Conservation (phyloP, 805 yeast species). For the Cyberlindnera nakhonratchasimensis region DNA sequence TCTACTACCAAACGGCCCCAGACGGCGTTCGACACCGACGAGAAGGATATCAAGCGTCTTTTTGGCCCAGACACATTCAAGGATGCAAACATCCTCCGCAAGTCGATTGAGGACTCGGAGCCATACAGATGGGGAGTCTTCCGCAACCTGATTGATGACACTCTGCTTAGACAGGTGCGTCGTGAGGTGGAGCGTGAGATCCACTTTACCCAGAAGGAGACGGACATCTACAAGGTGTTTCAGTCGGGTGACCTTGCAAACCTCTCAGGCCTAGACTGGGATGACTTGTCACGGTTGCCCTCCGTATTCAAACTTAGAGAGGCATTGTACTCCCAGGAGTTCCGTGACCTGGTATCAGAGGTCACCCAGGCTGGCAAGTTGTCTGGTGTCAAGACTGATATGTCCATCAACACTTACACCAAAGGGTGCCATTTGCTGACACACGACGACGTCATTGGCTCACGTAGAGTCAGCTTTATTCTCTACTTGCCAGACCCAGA, state of each 20-base stretch:
- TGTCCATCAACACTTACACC: constrained; percentile 86
- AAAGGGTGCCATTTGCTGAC: constrained; percentile 92
- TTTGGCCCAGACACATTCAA: constrained; percentile 43
- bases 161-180: constrained; percentile 72
- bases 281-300: constrained; percentile 70
- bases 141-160: constrained; percentile 67
- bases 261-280: constrained; percentile 76
- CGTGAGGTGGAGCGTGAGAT: constrained; percentile 79
- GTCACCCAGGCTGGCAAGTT: constrained; percentile 87
- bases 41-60: constrained; percentile 35
- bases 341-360: constrained; percentile 70
- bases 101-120: constrained; percentile 48
- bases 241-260: constrained; percentile 93
- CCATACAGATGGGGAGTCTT: constrained; percentile 94
- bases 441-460: constrained; percentile 97
- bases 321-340: constrained; percentile 82
- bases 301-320: constrained; percentile 75
- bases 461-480: constrained; percentile 89
- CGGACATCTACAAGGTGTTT: constrained; percentile 90
- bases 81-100: constrained; percentile 31
- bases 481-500: constrained; percentile 92
- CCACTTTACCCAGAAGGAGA: constrained; percentile 91
- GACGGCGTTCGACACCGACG: constrained; percentile 17
- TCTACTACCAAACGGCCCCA: constrained; percentile 6
- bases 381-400: constrained; percentile 88